Base-by-base conservation (phyloP, 2,329 filamentous ascomycete species). In the Paecilomyces sp. region DNA sequence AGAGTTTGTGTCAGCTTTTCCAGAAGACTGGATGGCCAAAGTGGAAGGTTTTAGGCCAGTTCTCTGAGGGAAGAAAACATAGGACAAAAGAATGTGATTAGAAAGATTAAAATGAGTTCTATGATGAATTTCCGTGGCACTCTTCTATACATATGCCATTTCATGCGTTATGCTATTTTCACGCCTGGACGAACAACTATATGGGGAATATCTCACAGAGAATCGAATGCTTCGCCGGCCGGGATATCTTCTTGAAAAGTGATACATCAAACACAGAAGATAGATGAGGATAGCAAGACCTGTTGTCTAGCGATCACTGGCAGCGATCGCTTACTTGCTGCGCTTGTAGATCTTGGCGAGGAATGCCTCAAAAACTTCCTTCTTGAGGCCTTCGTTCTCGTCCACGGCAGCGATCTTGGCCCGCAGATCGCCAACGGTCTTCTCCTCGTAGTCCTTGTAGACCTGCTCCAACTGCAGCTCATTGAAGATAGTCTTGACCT, bases 311-410 rank as follows among this genome's bases (percentile, higher is more conserved):
- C 8, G 28, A 24, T 15, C 51, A 55, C 33, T 7, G 24, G 13
- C 25, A n/a, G 24, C 28, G 12, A 31, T 15, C 9, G 33, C 24
- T 57, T 90, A 97, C 80, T 96, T 97, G 84, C 86, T 94, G 73
- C 94, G 85, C 87, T 96, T 96, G 85, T 97, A 97, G 73, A 99
- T 97, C 85, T 99, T 99, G 76, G 83, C 82, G 65, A 99, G 81
- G 83, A 97, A 99, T 53, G 85, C 84, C 69, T 96, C 89, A 67
- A 97, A 96, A 50, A 97, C 85, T 61, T 83, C 84, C 84, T 91
- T 94, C 84, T 95, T 97, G 71, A 99, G 79, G 15, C 94, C 94
- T 65, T 89, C 85, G 63, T 83, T 87, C 83, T 97, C 92, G 71
- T 99, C 92, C 57, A 97, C 81, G 62, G 86, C 79, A 24, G 82